Base-by-base conservation (phyloP, 208 protist species). In the Crithidia thermophila region DNA sequence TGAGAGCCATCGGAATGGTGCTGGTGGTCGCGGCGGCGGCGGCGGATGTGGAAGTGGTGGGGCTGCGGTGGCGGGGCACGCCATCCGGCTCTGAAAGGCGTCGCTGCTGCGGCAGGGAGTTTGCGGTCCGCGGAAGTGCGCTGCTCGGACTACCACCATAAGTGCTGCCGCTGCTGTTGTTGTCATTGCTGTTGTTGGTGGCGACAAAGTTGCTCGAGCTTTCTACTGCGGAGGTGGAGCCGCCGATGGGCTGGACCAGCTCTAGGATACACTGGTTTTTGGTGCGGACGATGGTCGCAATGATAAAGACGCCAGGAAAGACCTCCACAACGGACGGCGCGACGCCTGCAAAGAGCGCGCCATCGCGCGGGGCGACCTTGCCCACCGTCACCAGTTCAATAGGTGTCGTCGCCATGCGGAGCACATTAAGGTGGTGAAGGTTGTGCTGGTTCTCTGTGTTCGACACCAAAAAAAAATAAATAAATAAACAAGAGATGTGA, bases 201-300 rank as follows among this genome's bases (percentile, higher is more conserved):
- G n/a, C n/a, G n/a, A n/a, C n/a, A n/a, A n/a, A n/a, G n/a, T n/a
- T n/a, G n/a, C n/a, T n/a, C n/a, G n/a, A n/a, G n/a, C n/a, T n/a
- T n/a, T n/a, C n/a, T n/a, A n/a, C n/a, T 14, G 21, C 25, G 28
- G 25, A 30, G 16, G 53, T 10, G 10, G 20, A 60, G 14, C 49
- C 20, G 2, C 25, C 18, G 9, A 53, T 34, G 11, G 75, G 68
- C 27, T 79, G 34, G 33, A 86, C 31, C 31, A 89, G 63, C 58
- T 93, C 84, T 1, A 95, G 21, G 20, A 82, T 45, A 55, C 86
- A 93, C 61, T 82, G 53, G 56, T 91, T 87, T 20, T 72, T 81
- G 8, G 39, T 52, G 1, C 58, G 40, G 21, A 77, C 57, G 1
- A 86, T 81, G 4, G 76, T 88, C 11, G 87, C 90, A 20, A 94